Percentiles rank a stretch among this genome's conserved stretches.
phyloP scores from a whole-genome alignment of 2,329 filamentous ascomycete genomes.

The Ophiostoma angusticollis region DNA sequence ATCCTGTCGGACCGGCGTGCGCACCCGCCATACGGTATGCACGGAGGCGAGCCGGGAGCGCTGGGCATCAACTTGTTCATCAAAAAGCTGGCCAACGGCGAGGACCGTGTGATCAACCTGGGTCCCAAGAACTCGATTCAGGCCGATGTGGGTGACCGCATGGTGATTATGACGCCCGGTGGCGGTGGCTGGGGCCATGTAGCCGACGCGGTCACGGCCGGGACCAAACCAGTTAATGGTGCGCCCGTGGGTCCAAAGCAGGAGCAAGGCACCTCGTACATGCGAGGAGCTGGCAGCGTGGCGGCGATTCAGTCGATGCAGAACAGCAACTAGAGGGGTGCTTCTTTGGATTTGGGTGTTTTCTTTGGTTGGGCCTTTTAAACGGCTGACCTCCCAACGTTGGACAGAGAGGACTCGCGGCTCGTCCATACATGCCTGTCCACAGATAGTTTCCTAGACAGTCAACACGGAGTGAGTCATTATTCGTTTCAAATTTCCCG shows the following conservation, averaged over 20 bases:
- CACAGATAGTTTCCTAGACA: too few relatives aligned
- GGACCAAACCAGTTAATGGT: too few relatives aligned
- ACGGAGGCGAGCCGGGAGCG: conserved; percentile 18
- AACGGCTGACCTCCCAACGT: too few relatives aligned
- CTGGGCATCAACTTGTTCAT: conserved; percentile 14
- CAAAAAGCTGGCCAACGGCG: conserved; percentile 4
- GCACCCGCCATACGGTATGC: conserved; percentile 23
- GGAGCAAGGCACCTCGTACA: not conserved
- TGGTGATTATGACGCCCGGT: conserved; percentile 49
- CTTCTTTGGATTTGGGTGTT: too few relatives aligned
- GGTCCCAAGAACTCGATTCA: conserved; percentile 47
- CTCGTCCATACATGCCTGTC: too few relatives aligned
- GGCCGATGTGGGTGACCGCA: conserved; percentile 45
- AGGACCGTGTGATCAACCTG: conserved; percentile 32
- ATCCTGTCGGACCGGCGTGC: conserved; percentile 26
- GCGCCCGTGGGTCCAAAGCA: not conserved
- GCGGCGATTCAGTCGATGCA: conserved; percentile 6
- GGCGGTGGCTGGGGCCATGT: conserved; percentile 45
- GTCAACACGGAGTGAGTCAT: too few relatives aligned
- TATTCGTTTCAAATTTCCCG: too few relatives aligned
- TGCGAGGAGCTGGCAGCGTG: conserved; percentile 4
- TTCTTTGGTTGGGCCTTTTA: too few relatives aligned
- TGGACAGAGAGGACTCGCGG: too few relatives aligned
- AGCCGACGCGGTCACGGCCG: not conserved
- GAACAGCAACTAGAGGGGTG: conserved; percentile 5